Evolutionary conservation across 129 eudicot species (phyloP).

Genomic region (Saussurea involucrata): DNA sequence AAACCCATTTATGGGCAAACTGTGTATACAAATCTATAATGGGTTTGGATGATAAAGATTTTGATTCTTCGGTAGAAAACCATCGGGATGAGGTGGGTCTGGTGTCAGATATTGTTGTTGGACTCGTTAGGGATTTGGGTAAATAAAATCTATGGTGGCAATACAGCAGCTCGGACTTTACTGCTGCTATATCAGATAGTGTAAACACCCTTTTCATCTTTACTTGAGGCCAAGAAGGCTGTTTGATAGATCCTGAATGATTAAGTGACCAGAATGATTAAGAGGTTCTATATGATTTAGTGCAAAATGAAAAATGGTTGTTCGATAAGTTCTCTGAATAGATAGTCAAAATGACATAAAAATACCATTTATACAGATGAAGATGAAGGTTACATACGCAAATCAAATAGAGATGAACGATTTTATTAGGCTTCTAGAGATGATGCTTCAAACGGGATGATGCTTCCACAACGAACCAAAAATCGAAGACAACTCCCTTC

Average conservation of each 20-base stretch:
- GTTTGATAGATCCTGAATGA: not conserved
- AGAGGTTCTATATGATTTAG: not conserved
- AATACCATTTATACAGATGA: not conserved
- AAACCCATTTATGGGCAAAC: conserved; percentile 35
- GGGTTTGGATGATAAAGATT: conserved; percentile 22
- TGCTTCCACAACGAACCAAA: too few species aligned
- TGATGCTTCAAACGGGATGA: too few species aligned
- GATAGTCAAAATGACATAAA: not conserved
- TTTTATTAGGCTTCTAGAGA: too few species aligned
- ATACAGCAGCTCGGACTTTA: conserved; percentile 14
- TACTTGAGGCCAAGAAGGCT: not conserved
- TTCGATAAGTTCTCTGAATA: not conserved
- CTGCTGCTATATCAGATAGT: conserved; percentile 2
- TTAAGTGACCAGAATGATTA: not conserved
- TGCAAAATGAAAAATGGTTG: not conserved
- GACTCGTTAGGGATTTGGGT: conserved; percentile 13
- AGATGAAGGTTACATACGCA: too few species aligned
- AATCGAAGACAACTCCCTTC: too few species aligned
- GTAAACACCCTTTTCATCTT: conserved; percentile 29
- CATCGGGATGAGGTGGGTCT: conserved; percentile 11
- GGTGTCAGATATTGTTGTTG: conserved; percentile 2
- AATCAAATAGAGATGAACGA: too few species aligned
- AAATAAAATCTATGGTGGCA: not conserved
- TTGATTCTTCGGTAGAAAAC: conserved; percentile 9
- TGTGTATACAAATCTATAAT: conserved; percentile 18